Evolutionary conservation across 1,139 yeast species (phyloP).

Genomic region (Pichia kudriavzevii): DNA sequence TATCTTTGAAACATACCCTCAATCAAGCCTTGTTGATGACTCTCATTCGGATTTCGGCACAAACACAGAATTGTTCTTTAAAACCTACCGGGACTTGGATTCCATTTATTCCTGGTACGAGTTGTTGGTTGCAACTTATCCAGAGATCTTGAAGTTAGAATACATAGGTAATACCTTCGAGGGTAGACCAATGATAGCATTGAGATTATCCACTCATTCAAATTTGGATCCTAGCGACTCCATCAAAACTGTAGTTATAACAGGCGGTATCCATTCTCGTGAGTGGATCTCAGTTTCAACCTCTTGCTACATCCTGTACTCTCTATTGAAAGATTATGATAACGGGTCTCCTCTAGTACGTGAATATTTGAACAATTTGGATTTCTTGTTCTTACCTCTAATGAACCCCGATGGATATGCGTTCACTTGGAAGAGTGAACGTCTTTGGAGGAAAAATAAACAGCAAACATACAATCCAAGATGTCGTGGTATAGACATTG

Average conservation of each 20-base stretch:
- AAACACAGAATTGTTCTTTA: conserved; percentile 42
- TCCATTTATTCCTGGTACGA: conserved; percentile 70
- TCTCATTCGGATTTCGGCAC: conserved; percentile 16
- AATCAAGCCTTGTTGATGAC: conserved; percentile 13
- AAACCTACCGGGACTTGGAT: conserved; percentile 59
- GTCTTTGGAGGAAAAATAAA: conserved; percentile 86
- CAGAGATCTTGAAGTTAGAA: conserved; percentile 52
- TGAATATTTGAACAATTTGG: conserved; percentile 41
- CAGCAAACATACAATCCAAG: conserved; percentile 61
- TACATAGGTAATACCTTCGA: conserved; percentile 70
- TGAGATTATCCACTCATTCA: conserved; percentile 49
- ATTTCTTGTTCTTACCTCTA: conserved; percentile 73
- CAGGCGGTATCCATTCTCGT: conserved; percentile 84
- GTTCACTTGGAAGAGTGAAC: conserved; percentile 70
- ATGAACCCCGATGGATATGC: conserved; percentile 89
- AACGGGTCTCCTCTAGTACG: conserved; percentile 33
- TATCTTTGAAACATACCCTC: conserved; percentile 49
- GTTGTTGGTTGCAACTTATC: conserved; percentile 47
- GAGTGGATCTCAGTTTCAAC: conserved; percentile 84
- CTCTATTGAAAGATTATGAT: conserved; percentile 47
- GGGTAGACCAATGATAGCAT: conserved; percentile 59
- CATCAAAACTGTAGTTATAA: conserved; percentile 63
- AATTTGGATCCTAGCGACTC: conserved; percentile 28
- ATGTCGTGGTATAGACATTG: conserved; percentile 81
- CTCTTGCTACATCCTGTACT: conserved; percentile 53